Evolutionary conservation across 805 yeast genomes (phyloP).

Genomic region (Yarrowia sp.): DNA sequence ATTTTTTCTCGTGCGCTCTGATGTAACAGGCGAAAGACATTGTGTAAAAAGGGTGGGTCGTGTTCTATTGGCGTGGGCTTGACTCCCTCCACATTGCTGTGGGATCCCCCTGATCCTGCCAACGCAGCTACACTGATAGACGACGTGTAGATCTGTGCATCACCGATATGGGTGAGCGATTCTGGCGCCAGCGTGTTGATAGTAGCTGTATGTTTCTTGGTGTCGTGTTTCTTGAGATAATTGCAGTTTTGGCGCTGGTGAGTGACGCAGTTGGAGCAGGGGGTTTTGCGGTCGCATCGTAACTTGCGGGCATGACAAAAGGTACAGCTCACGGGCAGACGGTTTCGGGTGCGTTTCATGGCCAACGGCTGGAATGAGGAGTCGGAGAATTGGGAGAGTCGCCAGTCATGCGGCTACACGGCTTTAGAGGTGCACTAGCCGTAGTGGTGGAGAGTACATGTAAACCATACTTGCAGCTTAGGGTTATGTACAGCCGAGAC

Average conservation of each 20-base stretch:
- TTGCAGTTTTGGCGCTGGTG: conserved; percentile 18
- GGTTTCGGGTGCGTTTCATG: conserved; percentile 22
- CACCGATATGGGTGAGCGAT: conserved; percentile 3
- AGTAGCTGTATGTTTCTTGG: background rate
- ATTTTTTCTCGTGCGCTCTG: conserved; percentile 4
- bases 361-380: background rate
- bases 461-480: background rate
- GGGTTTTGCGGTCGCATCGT: conserved; percentile 4
- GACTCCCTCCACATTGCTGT: background rate
- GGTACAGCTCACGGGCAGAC: conserved; percentile 22
- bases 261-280: conserved; percentile 21
- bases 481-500: background rate
- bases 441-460: background rate
- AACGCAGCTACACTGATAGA: background rate
- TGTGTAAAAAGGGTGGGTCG: conserved; percentile 9
- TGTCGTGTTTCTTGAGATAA: conserved; percentile 12
- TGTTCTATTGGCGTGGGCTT: background rate
- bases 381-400: background rate
- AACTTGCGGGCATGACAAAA: conserved; percentile 20
- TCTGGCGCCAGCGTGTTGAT: conserved; percentile 5
- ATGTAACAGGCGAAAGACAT: background rate
- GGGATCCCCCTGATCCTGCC: conserved; percentile 3
- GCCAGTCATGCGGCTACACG: background rate
- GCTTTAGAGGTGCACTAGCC: background rate
- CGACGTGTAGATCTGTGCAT: conserved; percentile 9